A percentile compares a stretch with the other conserved stretches of the same genome.
phyloP scores from a whole-genome alignment of 164 flowering plant genomes.

The Vitis rotundifolia region DNA sequence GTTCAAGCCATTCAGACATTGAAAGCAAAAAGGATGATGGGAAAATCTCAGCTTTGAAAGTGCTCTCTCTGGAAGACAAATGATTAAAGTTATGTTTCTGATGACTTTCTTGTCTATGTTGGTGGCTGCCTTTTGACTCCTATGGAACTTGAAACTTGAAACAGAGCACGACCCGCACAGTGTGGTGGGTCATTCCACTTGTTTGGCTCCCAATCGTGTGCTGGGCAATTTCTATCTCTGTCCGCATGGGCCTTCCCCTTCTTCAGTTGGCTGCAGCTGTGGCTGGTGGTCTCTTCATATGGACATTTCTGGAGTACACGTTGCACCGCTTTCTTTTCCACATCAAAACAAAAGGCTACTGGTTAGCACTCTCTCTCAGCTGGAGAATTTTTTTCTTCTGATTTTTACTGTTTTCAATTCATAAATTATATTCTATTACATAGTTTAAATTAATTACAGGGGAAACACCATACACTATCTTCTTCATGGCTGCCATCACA shows the following conservation, averaged over 20 bases:
- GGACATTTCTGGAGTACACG: slow-evolving; percentile 81
- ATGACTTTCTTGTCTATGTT: too few species aligned
- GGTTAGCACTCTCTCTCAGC: slow-evolving; percentile 38
- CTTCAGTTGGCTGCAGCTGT: slow-evolving; percentile 44
- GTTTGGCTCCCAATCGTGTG: slow-evolving; percentile 81
- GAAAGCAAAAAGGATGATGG: too few species aligned
- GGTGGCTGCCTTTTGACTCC: too few species aligned
- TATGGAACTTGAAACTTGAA: not conserved
- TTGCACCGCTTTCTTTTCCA: slow-evolving; percentile 94
- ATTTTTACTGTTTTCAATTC: too few species aligned
- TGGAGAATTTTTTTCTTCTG: too few species aligned
- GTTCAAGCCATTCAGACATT: too few species aligned
- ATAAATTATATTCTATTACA: too few species aligned
- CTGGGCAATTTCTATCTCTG: slow-evolving; percentile 45
- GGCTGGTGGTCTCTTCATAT: slow-evolving; percentile 57
- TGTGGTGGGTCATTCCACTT: slow-evolving; percentile 79
- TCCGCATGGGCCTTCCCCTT: slow-evolving; percentile 53
- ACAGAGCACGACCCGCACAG: slow-evolving; percentile 77
- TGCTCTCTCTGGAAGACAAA: too few species aligned
- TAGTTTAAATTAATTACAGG: too few species aligned
- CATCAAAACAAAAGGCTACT: slow-evolving; percentile 79
- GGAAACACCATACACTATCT: slow-evolving; percentile 86
- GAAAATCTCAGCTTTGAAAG: too few species aligned
- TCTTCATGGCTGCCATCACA: slow-evolving; percentile 97
- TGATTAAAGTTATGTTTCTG: too few species aligned